phyloP scores from a whole-genome alignment of 495 filamentous ascomycete genomes.

The Tuber aestivum region DNA sequence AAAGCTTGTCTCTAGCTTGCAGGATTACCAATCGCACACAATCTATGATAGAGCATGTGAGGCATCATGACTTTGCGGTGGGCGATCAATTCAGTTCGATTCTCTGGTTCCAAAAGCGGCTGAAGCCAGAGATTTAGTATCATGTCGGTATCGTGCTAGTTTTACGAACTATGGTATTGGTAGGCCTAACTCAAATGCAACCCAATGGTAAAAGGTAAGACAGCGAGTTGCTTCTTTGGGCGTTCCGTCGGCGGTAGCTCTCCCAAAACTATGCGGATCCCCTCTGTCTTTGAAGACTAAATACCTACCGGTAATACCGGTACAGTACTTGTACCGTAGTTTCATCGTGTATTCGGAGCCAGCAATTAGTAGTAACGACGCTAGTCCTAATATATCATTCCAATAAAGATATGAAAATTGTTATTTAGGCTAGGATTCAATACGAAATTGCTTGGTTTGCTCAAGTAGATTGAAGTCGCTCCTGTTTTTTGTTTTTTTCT shows the following conservation, averaged over 20 bases:
- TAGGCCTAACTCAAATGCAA: background rate
- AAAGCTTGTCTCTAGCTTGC: background rate
- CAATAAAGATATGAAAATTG: no score
- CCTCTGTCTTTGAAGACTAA: no score
- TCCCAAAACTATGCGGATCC: background rate
- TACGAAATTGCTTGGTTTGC: no score
- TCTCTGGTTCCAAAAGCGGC: background rate
- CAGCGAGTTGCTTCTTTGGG: background rate
- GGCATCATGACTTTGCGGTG: background rate
- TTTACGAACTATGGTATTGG: background rate
- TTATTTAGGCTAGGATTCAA: no score
- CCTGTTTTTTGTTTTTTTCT: no score
- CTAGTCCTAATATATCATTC: no score
- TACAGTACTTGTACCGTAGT: no score
- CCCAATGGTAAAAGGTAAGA: background rate
- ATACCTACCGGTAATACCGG: no score
- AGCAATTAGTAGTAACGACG: no score
- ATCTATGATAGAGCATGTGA: background rate
- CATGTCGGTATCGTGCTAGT: background rate
- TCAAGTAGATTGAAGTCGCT: no score
- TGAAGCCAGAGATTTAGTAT: background rate
- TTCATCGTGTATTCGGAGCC: no score
- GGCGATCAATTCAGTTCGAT: background rate
- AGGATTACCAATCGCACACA: background rate
- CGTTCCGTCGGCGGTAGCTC: background rate